phyloP scores from a whole-genome alignment of 2,329 filamentous ascomycete genomes.

The Allantophomopsis lycopodina region DNA sequence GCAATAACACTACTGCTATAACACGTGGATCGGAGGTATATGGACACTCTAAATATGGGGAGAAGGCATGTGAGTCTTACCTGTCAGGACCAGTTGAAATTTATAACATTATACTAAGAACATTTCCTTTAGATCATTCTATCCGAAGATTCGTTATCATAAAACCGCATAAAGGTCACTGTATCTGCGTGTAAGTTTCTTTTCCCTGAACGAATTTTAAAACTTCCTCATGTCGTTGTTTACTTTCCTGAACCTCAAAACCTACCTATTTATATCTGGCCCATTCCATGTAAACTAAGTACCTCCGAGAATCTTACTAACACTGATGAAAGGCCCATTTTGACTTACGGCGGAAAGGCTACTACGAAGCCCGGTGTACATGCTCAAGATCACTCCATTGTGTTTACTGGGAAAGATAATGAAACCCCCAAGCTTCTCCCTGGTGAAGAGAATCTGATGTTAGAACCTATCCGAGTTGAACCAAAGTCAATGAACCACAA shows the following conservation, averaged over 20 bases:
- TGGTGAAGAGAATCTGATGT: constrained; percentile 1
- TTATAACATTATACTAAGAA: too few species aligned
- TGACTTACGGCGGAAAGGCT: constrained; percentile 7
- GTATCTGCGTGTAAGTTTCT: constrained; percentile 8
- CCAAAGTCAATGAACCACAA: not conserved
- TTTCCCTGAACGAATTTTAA: too few species aligned
- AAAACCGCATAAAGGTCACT: not conserved
- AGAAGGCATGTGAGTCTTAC: not conserved
- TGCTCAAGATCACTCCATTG: constrained; percentile 9
- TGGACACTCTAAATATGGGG: not conserved
- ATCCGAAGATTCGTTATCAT: constrained; percentile 6
- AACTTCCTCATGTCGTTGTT: too few species aligned
- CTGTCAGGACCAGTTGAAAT: too few species aligned
- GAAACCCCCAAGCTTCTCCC: not conserved
- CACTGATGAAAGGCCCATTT: constrained; percentile 6
- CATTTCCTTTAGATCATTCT: not conserved
- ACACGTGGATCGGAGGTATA: not conserved
- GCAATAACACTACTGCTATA: not conserved
- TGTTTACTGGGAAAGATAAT: constrained; percentile 3
- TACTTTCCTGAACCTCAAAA: too few species aligned
- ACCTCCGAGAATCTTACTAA: not conserved
- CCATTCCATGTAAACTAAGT: too few species aligned
- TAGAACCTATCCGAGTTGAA: constrained; percentile 4
- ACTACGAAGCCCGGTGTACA: constrained; percentile 9
- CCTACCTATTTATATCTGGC: too few species aligned